These are phyloP conservation scores for Ganoderma multipileum DNA, from an alignment of 1,284 basidiomycete species.

Conservation along the genomic window DNA sequence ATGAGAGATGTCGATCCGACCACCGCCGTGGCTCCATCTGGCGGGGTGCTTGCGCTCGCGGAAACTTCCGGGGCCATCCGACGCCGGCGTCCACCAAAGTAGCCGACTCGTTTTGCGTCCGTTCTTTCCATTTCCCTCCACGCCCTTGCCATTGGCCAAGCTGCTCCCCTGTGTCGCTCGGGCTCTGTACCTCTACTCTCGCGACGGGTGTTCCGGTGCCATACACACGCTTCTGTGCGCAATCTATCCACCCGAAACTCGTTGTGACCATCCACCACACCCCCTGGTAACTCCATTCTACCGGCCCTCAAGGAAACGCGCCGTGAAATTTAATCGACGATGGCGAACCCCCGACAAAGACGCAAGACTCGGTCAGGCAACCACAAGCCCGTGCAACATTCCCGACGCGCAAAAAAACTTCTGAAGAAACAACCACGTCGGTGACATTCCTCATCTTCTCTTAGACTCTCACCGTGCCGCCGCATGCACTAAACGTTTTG, in stretches of 20 bases:
- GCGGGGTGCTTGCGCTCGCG: slow-evolving; percentile 19
- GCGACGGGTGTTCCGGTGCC: neutral
- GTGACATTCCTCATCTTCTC: slow-evolving; percentile 36
- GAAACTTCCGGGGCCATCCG: slow-evolving; percentile 27
- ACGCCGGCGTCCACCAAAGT: slow-evolving; percentile 30
- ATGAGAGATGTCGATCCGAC: slow-evolving; percentile 6
- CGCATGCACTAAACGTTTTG: slow-evolving; percentile 24
- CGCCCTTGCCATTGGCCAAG: slow-evolving; percentile 11
- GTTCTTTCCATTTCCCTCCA: slow-evolving; percentile 24
- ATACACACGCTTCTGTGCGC: neutral
- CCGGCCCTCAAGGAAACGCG: slow-evolving; percentile 17
- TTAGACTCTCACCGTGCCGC: slow-evolving; percentile 8
- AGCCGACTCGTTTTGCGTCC: slow-evolving; percentile 23
- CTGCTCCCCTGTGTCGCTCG: neutral
- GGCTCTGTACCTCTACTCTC: neutral
- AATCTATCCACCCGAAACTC: slow-evolving; percentile 3
- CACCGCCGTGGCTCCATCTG: slow-evolving; percentile 2
- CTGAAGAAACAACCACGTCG: slow-evolving; percentile 80
- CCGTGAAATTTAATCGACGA: slow-evolving; percentile 41
- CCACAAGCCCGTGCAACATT: slow-evolving; percentile 74
- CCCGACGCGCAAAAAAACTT: slow-evolving; percentile 72
- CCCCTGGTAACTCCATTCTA: slow-evolving; percentile 18
- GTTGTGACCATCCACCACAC: slow-evolving; percentile 5
- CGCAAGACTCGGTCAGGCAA: slow-evolving; percentile 79
- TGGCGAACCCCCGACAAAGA: slow-evolving; percentile 94